Base-by-base conservation (phyloP, 257 asterid species). In the Gardenia jasminoides region DNA sequence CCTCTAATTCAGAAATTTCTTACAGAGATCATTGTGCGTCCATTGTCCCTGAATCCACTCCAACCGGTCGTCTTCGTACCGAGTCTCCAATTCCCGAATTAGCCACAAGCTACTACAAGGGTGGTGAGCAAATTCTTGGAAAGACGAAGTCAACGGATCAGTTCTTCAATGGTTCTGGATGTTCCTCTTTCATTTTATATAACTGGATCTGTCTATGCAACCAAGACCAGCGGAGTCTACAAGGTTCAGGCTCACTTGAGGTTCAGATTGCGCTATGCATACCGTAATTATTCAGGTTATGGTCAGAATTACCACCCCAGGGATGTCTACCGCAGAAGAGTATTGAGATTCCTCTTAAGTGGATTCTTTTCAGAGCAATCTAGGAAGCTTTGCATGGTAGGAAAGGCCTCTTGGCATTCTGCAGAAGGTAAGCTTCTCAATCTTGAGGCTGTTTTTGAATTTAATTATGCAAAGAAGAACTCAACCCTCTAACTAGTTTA, bases 311-410 rank as follows among this genome's bases (percentile, higher is more conserved):
- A 83, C 67, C 69, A 46, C 79, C 80, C 33, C 15, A 43, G 67
- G 2, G 48, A 47, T 30, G 28, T 1, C 7, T 20, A 36, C 70
- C 76, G 47, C 79, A 59, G n/a, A 9, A 6, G 74, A 48, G 1
- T 13, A 15, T 24, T 89, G 73, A 66, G 66, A 1, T 88, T 91
- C 74, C 70, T 9, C 72, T 71, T 93, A 10, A 62, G 67, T 31
- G 97, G 97, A 0, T 90, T 84, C 82, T 90, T 89, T 90, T 84
- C 93, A 2, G 93, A 86, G 76, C 22, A 46, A 56, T 78, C 92
- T 6, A 81, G 85, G 84, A 90, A 86, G 87, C 87, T 91, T 28
- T 93, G 98, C 69, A 79, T 88, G 93, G 82, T 90, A 30, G 92
- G 95, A 44, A 78, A 88, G 10, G 88, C 85, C 52, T 46, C 82